phyloP scores from a whole-genome alignment of 2,329 filamentous ascomycete genomes.

The Ceratocystis cacaofunesta region DNA sequence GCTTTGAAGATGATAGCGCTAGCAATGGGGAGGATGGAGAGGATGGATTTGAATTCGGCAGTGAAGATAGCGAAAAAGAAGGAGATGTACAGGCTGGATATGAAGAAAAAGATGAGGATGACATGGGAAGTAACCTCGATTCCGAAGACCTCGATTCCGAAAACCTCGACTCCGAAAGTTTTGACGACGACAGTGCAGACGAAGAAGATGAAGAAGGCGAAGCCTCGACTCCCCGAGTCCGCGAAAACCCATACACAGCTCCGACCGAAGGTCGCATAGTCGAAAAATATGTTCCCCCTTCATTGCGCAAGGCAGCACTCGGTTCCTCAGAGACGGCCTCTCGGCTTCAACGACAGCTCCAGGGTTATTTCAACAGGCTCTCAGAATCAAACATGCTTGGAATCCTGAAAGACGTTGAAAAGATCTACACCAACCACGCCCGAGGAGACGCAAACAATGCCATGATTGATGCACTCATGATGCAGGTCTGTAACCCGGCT shows the following conservation, averaged over 20 bases:
- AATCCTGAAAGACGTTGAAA: constrained; percentile 68
- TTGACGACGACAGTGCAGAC: constrained; percentile 18
- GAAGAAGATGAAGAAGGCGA: constrained; percentile 26
- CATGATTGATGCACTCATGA: constrained; percentile 61
- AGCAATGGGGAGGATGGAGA: not conserved
- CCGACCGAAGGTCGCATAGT: constrained; percentile 37
- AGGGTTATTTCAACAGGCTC: constrained; percentile 81
- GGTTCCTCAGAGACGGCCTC: constrained; percentile 48
- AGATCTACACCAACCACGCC: constrained; percentile 67
- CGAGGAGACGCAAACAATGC: constrained; percentile 78
- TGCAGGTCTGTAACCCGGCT: constrained; percentile 65
- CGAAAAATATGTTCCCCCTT: constrained; percentile 80
- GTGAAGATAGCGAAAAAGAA: constrained; percentile 1
- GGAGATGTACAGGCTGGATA: not conserved
- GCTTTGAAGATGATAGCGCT: not conserved
- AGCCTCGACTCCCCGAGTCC: constrained; percentile 23
- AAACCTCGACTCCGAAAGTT: constrained; percentile 17
- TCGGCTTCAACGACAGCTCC: constrained; percentile 62
- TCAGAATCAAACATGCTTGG: constrained; percentile 81
- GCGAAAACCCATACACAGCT: constrained; percentile 82
- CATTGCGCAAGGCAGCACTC: constrained; percentile 48
- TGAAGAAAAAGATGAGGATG: constrained; percentile 16
- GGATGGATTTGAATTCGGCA: not conserved
- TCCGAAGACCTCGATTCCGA: too few relatives aligned
- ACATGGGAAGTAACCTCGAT: not conserved